These are phyloP conservation scores for Cetradonia linearis DNA, from an alignment of 495 filamentous ascomycete genomes.

Conservation along the genomic window DNA sequence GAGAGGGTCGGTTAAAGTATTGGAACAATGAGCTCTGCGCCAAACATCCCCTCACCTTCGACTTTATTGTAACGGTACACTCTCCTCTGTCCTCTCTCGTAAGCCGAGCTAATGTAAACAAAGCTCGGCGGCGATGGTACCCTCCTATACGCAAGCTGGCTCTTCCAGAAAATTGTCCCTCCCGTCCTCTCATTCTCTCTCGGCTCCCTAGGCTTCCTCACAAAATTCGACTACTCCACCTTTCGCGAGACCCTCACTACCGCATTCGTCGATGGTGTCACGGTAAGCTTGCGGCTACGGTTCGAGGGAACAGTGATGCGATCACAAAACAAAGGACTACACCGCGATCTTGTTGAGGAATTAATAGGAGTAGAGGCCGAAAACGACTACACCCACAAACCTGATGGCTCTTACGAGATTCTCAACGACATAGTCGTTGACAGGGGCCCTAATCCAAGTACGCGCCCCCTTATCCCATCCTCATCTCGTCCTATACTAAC, in stretches of 20 bases:
- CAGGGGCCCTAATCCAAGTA: conserved; percentile 80
- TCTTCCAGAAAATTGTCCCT: conserved; percentile 94
- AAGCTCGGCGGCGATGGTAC: conserved; percentile 91
- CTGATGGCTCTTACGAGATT: conserved; percentile 74
- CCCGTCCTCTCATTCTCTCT: conserved; percentile 86
- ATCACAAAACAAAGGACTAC: conserved; percentile 41
- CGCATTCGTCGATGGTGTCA: conserved; percentile 74
- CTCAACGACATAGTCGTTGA: conserved; percentile 90
- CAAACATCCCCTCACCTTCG: conserved; percentile 73
- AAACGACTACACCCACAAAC: conserved; percentile 68
- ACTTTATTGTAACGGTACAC: conserved; percentile 70
- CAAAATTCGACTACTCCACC: conserved; percentile 83
- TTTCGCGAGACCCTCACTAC: conserved; percentile 58
- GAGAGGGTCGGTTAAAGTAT: conserved; percentile 55
- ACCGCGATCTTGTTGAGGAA: conserved; percentile 75
- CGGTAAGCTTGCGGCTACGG: conserved; percentile 73
- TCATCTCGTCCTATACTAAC: too few species aligned
- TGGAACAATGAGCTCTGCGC: conserved; percentile 75
- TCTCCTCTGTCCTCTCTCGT: not conserved
- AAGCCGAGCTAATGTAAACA: conserved; percentile 9
- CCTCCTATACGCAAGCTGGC: conserved; percentile 88
- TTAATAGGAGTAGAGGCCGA: conserved; percentile 75
- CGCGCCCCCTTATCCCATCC: conserved; percentile 24
- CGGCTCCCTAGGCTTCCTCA: conserved; percentile 88
- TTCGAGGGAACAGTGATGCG: conserved; percentile 96